A percentile compares a stretch with the other conserved stretches of the same genome.
These are phyloP conservation scores for Vanrija pseudolonga DNA, from an alignment of 1,284 basidiomycete genomes.

Conservation along the genomic window DNA sequence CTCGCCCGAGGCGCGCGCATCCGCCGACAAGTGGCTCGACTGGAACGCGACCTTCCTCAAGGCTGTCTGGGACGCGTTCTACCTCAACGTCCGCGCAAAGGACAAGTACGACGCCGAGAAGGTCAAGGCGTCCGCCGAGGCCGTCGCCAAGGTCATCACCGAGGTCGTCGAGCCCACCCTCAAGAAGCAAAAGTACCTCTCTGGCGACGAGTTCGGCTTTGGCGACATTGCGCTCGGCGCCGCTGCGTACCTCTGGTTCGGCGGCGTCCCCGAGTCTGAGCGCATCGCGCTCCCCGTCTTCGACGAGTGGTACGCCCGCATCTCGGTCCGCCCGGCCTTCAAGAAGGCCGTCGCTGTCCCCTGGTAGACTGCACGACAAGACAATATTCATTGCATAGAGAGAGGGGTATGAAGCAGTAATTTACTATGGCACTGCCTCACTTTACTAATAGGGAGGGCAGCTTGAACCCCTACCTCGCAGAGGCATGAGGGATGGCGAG, in stretches of 20 bases:
- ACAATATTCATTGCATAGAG: too few species aligned
- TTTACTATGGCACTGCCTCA: too few species aligned
- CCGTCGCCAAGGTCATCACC: neutral
- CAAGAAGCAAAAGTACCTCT: constrained; percentile 2
- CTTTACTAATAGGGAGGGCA: too few species aligned
- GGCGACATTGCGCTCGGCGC: constrained; percentile 12
- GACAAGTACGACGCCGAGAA: constrained; percentile 1
- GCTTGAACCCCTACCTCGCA: too few species aligned
- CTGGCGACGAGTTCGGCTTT: constrained; percentile 5
- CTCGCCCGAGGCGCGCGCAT: neutral
- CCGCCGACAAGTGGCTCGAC: constrained; percentile 14
- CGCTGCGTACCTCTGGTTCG: constrained; percentile 8
- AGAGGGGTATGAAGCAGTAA: too few species aligned
- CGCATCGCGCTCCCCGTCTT: constrained; percentile 1
- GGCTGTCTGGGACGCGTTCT: neutral
- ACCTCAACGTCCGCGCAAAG: constrained; percentile 3
- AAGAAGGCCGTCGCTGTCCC: constrained; percentile 2
- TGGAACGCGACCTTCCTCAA: neutral
- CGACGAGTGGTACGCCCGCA: constrained; percentile 5
- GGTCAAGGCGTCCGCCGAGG: neutral
- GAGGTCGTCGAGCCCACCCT: constrained; percentile 3
- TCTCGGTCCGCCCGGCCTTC: constrained; percentile 7
- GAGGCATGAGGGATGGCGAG: too few species aligned
- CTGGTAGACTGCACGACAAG: too few species aligned
- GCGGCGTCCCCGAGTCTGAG: constrained; percentile 2